Conservation (phyloP, 768 basidiomycete genomes). For the Paxillus involutus region DNA sequence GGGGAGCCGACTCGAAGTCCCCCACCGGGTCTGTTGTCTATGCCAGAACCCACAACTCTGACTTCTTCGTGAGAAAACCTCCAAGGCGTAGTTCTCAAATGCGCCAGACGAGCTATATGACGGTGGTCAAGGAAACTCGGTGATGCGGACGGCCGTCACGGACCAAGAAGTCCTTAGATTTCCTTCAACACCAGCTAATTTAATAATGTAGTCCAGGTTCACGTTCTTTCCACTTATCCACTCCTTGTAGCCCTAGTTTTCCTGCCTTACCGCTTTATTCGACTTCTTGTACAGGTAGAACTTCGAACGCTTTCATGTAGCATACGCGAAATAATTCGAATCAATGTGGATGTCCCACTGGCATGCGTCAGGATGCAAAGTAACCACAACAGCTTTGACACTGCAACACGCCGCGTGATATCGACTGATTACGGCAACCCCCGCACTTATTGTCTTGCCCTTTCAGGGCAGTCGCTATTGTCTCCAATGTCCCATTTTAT, state of each 20-base stretch:
- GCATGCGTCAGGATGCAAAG: neutral
- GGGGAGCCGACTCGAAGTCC: neutral
- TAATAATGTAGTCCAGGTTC: neutral
- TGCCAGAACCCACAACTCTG: neutral
- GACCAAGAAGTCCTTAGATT: neutral
- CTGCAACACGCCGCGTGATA: neutral
- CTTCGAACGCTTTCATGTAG: slow-evolving; percentile 11
- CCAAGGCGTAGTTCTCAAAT: neutral
- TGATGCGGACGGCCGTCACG: neutral
- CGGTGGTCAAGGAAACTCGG: slow-evolving; percentile 40
- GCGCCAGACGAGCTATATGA: slow-evolving; percentile 41
- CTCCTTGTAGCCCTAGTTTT: slow-evolving; percentile 22
- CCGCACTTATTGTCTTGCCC: slow-evolving; percentile 5
- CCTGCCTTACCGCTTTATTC: neutral
- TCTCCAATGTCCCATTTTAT: slow-evolving; percentile 23
- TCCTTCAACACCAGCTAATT: neutral
- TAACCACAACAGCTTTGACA: neutral
- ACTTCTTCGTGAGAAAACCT: neutral
- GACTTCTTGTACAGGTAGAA: neutral
- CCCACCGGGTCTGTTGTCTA: slow-evolving; percentile 1
- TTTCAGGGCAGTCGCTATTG: slow-evolving; percentile 23
- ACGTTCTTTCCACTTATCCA: neutral
- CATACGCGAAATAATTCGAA: slow-evolving; percentile 5
- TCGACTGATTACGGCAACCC: slow-evolving; percentile 3
- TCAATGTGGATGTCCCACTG: too few relatives aligned